Percentiles rank a stretch among this genome's conserved stretches.
phyloP scores from a whole-genome alignment of 2,329 filamentous ascomycete genomes.

The Curvularia spicifera region DNA sequence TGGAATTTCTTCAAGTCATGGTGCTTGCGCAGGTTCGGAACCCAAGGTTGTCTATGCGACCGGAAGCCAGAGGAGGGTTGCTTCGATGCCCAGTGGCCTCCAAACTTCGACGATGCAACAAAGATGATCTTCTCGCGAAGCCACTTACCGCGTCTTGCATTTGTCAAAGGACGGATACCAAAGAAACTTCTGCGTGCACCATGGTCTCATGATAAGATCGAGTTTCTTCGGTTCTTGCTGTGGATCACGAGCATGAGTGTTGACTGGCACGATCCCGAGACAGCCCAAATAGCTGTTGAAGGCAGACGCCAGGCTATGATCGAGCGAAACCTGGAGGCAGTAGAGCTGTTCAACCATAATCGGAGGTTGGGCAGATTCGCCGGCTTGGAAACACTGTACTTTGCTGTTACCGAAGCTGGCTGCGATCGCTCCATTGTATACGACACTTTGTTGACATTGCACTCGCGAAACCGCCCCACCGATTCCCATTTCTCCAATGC shows the following conservation, averaged over 20 bases:
- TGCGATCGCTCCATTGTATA: conserved; percentile 44
- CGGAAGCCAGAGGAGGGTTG: conserved; percentile 27
- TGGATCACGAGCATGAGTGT: conserved; percentile 43
- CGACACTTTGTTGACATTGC: conserved; percentile 34
- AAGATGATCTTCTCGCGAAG: conserved; percentile 39
- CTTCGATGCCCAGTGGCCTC: conserved; percentile 41
- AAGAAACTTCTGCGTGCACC: conserved; percentile 37
- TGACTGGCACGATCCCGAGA: conserved; percentile 35
- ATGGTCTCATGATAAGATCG: conserved; percentile 37
- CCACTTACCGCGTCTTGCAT: conserved; percentile 36
- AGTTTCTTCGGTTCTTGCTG: conserved; percentile 42
- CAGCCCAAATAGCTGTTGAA: conserved; percentile 13
- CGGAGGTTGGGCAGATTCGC: conserved; percentile 39
- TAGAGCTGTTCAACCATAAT: conserved; percentile 45
- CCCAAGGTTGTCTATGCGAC: conserved; percentile 38
- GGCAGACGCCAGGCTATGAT: conserved; percentile 38
- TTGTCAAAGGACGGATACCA: conserved; percentile 40
- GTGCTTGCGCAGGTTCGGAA: conserved; percentile 26
- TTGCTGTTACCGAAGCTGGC: conserved; percentile 38
- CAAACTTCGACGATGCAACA: conserved; percentile 37
- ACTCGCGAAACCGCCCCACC: conserved; percentile 21
- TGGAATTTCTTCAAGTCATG: conserved; percentile 42
- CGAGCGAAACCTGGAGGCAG: conserved; percentile 38
- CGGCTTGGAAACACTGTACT: conserved; percentile 28
- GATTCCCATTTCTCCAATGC: conserved; percentile 21